Base-by-base conservation (phyloP, 352 stramenopile species). In the Globisporangium sylvaticum region DNA sequence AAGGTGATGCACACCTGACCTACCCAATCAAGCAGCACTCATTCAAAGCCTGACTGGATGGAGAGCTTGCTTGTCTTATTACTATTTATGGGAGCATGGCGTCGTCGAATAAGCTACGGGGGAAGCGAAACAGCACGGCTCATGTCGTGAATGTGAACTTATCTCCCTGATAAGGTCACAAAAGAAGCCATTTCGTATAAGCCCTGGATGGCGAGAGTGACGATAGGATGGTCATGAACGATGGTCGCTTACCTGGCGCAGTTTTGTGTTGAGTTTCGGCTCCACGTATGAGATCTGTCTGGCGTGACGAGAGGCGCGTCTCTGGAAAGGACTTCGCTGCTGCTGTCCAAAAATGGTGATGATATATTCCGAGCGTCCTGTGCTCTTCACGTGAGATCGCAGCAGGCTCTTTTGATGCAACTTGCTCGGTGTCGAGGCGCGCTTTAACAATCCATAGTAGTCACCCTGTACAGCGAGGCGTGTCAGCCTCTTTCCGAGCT, bases 261-360 rank as follows among this genome's bases (percentile, higher is more conserved):
- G 80, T 66, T 93, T 93, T 6, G 78, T 85, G 71, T 90, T 93
- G 67, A 93, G 75, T 65, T 91, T 93, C 53, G 85, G 85, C 27
- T 90, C 81, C 0, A 64, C 74, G 70, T 93, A 93, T 34, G 80
- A 91, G 48, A 91, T 63, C 22, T 69, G 72, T 48, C 78, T 64
- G 29, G 73, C 64, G 15, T 67, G 66, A 37, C 80, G 79, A 25
- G 58, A 68, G 27, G 58, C 62, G 25, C 75, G 76, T 70, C 67
- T 64, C 18, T 53, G 66, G 61, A 67, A 72, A 53, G 57, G 66
- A 29, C 46, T 75, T 54, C 62, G 66, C 14, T 74, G 66, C 14
- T 74, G 67, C 32, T 67, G 69, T 8, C 48, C 70, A 50, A 65
- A 72, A 15, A 63, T 46, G 20, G 64, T 48, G 63, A 39, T 14